phyloP scores from a whole-genome alignment of 2,329 filamentous ascomycete genomes.

The Fusarium cyanostomum region DNA sequence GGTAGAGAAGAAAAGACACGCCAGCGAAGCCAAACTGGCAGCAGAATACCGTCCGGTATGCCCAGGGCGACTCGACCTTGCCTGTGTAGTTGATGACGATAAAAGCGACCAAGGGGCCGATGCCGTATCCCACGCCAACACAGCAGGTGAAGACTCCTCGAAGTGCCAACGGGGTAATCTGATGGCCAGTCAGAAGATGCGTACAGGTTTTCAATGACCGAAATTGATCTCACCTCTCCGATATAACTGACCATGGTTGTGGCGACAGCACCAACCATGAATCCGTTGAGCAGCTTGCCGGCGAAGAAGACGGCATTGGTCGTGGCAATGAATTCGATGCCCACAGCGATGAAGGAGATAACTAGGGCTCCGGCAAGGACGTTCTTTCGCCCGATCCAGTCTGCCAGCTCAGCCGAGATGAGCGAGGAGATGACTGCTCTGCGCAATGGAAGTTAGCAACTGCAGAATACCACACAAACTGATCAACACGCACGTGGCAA shows the following conservation, averaged over 20 bases:
- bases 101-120: conserved; percentile 13
- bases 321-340: conserved; percentile 17
- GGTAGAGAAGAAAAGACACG: not conserved
- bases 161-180: conserved; percentile 21
- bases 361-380: conserved; percentile 5
- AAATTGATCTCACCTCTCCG: conserved; percentile 8
- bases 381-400: conserved; percentile 19
- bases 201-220: not conserved
- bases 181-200: not conserved
- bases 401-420: conserved; percentile 17
- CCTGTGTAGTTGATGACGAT: conserved; percentile 27
- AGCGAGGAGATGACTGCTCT: conserved; percentile 19
- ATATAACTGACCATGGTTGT: conserved; percentile 26
- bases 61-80: conserved; percentile 2
- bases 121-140: conserved; percentile 18
- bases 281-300: conserved; percentile 20
- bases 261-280: conserved; percentile 16
- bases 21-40: conserved; percentile 20
- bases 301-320: conserved; percentile 17
- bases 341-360: conserved; percentile 7
- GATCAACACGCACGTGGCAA: conserved; percentile 26
- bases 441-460: not conserved
- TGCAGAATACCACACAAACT: not conserved
- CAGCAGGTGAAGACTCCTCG: conserved; percentile 24
- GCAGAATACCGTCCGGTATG: conserved; percentile 24